Conservation (phyloP, 1,139 yeast genomes). For the Yamadazyma buinensis region DNA sequence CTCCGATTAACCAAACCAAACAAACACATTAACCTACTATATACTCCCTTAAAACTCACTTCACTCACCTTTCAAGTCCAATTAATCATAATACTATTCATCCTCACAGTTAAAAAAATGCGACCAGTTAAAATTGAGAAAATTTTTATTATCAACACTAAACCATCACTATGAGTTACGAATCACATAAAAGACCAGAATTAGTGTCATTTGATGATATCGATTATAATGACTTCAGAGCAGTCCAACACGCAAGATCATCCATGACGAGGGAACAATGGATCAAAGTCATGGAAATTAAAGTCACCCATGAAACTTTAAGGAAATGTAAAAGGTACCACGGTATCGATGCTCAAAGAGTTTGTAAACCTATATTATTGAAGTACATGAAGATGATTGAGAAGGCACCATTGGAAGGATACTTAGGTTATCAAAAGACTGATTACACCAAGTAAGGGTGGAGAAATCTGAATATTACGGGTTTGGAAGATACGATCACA, state of each 20-base stretch:
- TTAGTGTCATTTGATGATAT: constrained; percentile 82
- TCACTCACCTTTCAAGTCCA: too few relatives aligned
- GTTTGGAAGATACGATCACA: too few relatives aligned
- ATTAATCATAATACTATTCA: too few relatives aligned
- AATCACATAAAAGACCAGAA: constrained; percentile 62
- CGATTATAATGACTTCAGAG: constrained; percentile 63
- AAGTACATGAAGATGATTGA: constrained; percentile 78
- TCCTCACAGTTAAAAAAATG: too few relatives aligned
- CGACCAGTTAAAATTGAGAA: constrained; percentile 6
- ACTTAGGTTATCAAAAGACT: constrained; percentile 78
- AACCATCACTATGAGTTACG: constrained; percentile 30
- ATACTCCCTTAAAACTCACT: too few relatives aligned
- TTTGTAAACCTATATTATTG: constrained; percentile 59
- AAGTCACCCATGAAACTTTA: constrained; percentile 68
- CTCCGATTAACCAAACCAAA: too few relatives aligned
- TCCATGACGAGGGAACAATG: constrained; percentile 79
- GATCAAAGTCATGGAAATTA: constrained; percentile 67
- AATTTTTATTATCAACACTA: constrained; percentile 8
- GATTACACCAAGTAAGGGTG: constrained; percentile 76
- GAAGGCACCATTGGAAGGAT: constrained; percentile 63
- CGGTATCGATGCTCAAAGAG: constrained; percentile 71
- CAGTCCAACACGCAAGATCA: constrained; percentile 69
- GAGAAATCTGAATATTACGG: too few relatives aligned
- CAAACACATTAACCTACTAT: too few relatives aligned
- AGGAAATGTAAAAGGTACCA: constrained; percentile 76